Base-by-base conservation (phyloP, 2,329 filamentous ascomycete species). In the Colletotrichum tofieldiae region DNA sequence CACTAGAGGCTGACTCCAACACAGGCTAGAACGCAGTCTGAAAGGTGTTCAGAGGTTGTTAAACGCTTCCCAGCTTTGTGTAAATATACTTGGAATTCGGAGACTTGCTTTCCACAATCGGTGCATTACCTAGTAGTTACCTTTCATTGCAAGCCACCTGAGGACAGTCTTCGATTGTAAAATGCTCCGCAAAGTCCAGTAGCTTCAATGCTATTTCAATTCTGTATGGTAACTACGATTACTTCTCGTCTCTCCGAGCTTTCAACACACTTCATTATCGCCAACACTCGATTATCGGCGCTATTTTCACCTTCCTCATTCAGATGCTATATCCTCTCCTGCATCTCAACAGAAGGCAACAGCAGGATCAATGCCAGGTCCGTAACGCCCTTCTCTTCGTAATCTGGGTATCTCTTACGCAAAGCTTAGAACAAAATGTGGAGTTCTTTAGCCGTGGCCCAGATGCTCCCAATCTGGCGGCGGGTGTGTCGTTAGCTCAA, bases 381-480 rank as follows among this genome's bases (percentile, higher is more conserved):
- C 56, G 26, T 1, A 32, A 12, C 4, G 39, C n/a, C 18, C 18
- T 35, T 47, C 23, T 32, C 23, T 3, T n/a, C 37, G 20, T 9
- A 16, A 16, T 35, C 5, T 12, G 61, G 49, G 49, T 45, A 54
- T 35, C 18, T 54, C 29, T 41, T 7, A 26, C 43, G 9, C 3
- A 45, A 54, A n/a, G 26, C 20, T 37, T 3, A 18, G 9, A 49
- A 5, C 37, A 41, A 18, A 37, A 26, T 35, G 7, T 16, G 16
- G 18, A 16, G 5, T 20, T 7, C 20, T 9, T 54, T 2, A 59
- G 20, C 29, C 2, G 9, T 43, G 32, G 43, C 26, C 18, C 5
- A 68, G 18, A 11, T 49, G 23, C n/a, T n/a, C 69, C 52, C 69
- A 72, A 6, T 55, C 52, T 2, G 59, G 45, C 18, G 29, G 23